phyloP scores from a whole-genome alignment of 192 early-diverging fungal species.

The Coemansia sp. region DNA sequence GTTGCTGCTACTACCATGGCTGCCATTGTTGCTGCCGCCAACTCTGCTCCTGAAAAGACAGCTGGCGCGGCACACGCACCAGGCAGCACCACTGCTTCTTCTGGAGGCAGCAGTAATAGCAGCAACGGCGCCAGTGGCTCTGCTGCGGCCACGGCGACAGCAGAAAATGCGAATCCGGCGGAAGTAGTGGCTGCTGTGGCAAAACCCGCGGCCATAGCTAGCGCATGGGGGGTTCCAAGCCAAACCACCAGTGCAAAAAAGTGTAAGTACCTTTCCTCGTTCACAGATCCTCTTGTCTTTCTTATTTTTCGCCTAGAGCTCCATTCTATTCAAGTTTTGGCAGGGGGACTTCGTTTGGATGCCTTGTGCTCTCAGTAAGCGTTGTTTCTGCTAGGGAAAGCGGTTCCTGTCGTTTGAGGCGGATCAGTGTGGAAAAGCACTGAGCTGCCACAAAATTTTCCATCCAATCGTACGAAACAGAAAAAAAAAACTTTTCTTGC shows the following conservation, averaged over 20 bases:
- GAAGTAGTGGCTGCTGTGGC: constrained; percentile 8
- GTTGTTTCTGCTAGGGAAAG: not conserved
- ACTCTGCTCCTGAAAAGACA: constrained; percentile 4
- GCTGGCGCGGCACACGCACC: not conserved
- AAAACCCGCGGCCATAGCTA: constrained; percentile 20
- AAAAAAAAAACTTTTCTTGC: constrained; percentile 4
- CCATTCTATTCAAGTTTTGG: not conserved
- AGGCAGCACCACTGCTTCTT: not conserved
- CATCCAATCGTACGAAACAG: not conserved
- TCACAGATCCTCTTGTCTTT: not conserved
- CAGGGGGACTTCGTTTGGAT: not conserved
- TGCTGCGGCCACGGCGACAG: not conserved
- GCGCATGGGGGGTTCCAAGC: constrained; percentile 60
- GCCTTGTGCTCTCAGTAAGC: not conserved
- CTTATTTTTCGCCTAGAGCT: not conserved
- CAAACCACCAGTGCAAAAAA: constrained; percentile 22
- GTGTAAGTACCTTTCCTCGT: constrained; percentile 25
- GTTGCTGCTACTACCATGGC: constrained; percentile 7
- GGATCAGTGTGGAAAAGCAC: not conserved
- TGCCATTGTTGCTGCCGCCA: constrained; percentile 16
- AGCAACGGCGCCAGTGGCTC: not conserved
- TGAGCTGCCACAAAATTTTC: constrained; percentile 2
- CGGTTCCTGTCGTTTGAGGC: not conserved
- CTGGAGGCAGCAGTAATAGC: constrained; percentile 1
- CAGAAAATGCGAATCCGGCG: not conserved